Percentiles rank a stretch among this genome's conserved stretches.
These are phyloP conservation scores for Hippophae tibetana DNA, from an alignment of 306 rosid genomes.

Conservation along the genomic window DNA sequence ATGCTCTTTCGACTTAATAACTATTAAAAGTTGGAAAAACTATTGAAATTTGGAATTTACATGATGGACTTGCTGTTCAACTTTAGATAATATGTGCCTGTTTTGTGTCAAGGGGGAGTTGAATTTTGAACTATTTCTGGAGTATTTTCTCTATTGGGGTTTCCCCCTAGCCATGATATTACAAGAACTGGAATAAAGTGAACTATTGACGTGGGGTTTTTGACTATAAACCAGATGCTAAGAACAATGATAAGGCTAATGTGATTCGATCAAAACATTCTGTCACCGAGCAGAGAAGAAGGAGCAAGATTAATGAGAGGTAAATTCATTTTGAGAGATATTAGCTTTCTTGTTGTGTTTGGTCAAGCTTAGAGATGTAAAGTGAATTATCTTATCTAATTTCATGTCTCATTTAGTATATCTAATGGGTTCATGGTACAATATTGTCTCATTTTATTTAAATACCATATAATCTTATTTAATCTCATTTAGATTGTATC, in stretches of 20 bases:
- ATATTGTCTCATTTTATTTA: no score
- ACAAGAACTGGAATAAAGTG: conserved; percentile 13
- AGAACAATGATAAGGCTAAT: conserved; percentile 74
- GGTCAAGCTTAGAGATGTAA: background rate
- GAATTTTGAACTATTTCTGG: background rate
- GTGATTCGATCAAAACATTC: conserved; percentile 85
- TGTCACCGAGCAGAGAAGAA: conserved; percentile 94
- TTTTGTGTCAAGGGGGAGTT: background rate
- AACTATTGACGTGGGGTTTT: conserved; percentile 2
- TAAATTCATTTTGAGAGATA: conserved; percentile 15
- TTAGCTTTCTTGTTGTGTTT: background rate
- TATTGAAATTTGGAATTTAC: background rate
- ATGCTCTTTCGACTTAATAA: no score
- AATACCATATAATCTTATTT: no score
- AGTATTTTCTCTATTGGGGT: background rate
- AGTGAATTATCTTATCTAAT: no score
- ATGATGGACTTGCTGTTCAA: background rate
- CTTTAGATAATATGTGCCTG: background rate
- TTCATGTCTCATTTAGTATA: no score
- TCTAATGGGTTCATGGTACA: no score
- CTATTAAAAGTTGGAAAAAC: background rate
- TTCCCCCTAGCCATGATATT: background rate
- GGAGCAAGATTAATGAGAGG: conserved; percentile 99
- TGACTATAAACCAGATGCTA: conserved; percentile 46
- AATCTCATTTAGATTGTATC: no score